Base-by-base conservation (phyloP, 345 rosid species). In the Pistacia atlantica region DNA sequence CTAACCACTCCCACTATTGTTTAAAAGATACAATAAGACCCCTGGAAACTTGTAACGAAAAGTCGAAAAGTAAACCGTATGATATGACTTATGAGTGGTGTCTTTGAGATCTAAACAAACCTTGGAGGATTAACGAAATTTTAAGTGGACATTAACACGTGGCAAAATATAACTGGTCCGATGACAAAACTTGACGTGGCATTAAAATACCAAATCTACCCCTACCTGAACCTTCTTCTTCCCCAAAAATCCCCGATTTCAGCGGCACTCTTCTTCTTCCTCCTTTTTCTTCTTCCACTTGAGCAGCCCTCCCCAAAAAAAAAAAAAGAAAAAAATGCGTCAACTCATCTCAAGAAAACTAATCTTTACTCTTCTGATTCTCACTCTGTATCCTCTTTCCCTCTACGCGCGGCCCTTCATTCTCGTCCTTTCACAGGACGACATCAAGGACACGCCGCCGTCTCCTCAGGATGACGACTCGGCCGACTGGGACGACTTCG, bases 361-460 rank as follows among this genome's bases (percentile, higher is more conserved):
- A 60, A 18, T 83, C 74, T 25, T 89, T 75, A 86, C 65, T 78
- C 70, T 87, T 65, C 67, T 91, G 49, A 18, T 86, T 60, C 37
- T 78, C 70, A 80, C 71, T 72, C 78, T 75, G 72, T 35, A 75
- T 17, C 81, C 83, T 0, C 25, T 69, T 74, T 80, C 83, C 59
- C 88, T 87, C 58, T n/a, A 67, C 49, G 95, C 94, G 3, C 92
- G 97, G 68, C 90, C 95, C 69, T 85, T 85, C 83, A 84, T 92
- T 71, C 90, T 96, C 79, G 71, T 91, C 63, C 90, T 96, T 79
- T 84, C 97, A 5, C 94, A 86, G 62, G 98, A 96, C 67, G 98
- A 93, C 86, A 94, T 93, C 80, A 92, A 90, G 77, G 95, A 88
- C 73, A 78, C 82, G 78, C 6, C 90, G 48, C 28, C 69, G 61